Evolutionary conservation across 768 basidiomycete species (phyloP).

Genomic region (Arthromyces matolae): DNA sequence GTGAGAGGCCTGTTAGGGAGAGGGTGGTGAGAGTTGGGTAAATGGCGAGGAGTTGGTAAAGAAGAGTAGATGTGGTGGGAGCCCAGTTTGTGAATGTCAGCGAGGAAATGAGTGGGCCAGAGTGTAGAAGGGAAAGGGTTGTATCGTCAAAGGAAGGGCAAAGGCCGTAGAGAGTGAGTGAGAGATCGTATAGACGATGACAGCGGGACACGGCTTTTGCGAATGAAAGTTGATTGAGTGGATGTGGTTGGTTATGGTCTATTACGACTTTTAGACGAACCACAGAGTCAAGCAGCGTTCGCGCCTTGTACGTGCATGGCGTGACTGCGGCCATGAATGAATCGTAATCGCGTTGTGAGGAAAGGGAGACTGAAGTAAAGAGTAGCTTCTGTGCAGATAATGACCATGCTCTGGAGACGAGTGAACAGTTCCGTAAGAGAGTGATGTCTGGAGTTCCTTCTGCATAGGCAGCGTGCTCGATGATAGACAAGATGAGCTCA

Average conservation of each 20-base stretch:
- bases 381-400: constrained; percentile 59
- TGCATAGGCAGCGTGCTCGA: constrained; percentile 51
- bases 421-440: constrained; percentile 50
- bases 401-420: constrained; percentile 69
- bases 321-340: constrained; percentile 53
- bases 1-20: constrained; percentile 53
- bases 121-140: constrained; percentile 48
- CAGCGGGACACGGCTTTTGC: constrained; percentile 55
- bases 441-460: constrained; percentile 30
- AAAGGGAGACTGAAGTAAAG: constrained; percentile 54
- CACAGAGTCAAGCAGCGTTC: constrained; percentile 51
- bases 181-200: constrained; percentile 54
- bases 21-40: constrained; percentile 59
- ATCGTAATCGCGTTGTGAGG: constrained; percentile 48
- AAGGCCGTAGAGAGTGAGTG: constrained; percentile 57
- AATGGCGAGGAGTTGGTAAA: constrained; percentile 59
- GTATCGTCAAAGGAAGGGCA: constrained; percentile 51
- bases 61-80: constrained; percentile 53
- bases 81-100: constrained; percentile 72
- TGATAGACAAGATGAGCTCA: constrained; percentile 60
- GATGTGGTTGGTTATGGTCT: constrained; percentile 65
- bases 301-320: constrained; percentile 42
- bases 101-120: constrained; percentile 49
- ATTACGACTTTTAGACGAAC: constrained; percentile 51
- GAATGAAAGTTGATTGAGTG: constrained; percentile 53